These are phyloP conservation scores for Scortechinia acanthostroma DNA, from an alignment of 2,329 filamentous ascomycete genomes.

Conservation along the genomic window DNA sequence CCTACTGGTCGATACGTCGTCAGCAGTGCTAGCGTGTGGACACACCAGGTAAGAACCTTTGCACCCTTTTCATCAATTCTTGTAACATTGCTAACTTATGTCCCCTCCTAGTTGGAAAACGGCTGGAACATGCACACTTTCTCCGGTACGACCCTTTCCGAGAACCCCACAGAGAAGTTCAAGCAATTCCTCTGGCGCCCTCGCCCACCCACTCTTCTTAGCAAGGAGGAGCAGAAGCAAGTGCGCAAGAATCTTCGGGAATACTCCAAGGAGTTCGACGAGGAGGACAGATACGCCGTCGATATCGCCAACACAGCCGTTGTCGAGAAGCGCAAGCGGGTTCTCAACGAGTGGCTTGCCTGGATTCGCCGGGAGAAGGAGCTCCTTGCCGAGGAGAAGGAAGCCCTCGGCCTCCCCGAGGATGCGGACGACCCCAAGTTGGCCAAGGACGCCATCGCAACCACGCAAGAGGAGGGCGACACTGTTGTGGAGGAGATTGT, in stretches of 20 bases:
- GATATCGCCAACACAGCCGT: slow-evolving; percentile 82
- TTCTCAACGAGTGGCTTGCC: slow-evolving; percentile 81
- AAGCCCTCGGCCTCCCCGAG: slow-evolving; percentile 56
- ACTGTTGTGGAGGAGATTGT: slow-evolving; percentile 82
- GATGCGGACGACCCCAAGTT: slow-evolving; percentile 53
- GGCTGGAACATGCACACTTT: slow-evolving; percentile 98
- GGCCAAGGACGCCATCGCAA: slow-evolving; percentile 44
- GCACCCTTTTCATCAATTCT: slow-evolving; percentile 5
- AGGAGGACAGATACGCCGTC: slow-evolving; percentile 87
- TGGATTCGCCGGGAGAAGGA: slow-evolving; percentile 73
- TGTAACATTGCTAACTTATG: slow-evolving; percentile 11
- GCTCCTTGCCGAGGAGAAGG: slow-evolving; percentile 67
- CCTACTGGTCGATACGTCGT: slow-evolving; percentile 91
- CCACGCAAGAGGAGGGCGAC: slow-evolving; percentile 58
- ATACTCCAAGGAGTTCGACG: slow-evolving; percentile 90
- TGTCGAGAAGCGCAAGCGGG: slow-evolving; percentile 74
- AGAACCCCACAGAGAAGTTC: slow-evolving; percentile 92
- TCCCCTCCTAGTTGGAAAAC: slow-evolving; percentile 85
- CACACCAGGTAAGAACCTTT: slow-evolving; percentile 76
- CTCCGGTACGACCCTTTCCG: slow-evolving; percentile 78
- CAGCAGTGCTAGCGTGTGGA: slow-evolving; percentile 89
- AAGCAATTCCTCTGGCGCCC: slow-evolving; percentile 96
- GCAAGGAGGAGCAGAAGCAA: slow-evolving; percentile 93
- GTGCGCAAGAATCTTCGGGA: slow-evolving; percentile 97
- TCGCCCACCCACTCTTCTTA: slow-evolving; percentile 80